Base-by-base conservation (phyloP, 164 flowering plant genomes). In the Saururus chinensis region DNA sequence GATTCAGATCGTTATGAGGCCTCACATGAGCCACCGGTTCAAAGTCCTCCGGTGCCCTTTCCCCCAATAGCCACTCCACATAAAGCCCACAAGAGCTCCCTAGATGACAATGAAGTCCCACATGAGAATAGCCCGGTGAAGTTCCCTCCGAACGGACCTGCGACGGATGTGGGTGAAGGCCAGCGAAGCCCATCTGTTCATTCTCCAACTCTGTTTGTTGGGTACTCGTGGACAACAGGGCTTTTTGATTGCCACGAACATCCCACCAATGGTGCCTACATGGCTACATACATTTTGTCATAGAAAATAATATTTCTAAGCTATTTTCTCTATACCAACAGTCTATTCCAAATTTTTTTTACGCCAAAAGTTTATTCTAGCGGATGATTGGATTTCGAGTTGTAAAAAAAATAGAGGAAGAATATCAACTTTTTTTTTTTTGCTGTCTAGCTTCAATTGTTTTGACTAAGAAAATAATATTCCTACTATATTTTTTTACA, bases 241-340 rank as follows among this genome's bases (percentile, higher is more conserved):
- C 64, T 81, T 22, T 76, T 78, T 58, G 79, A 77, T 51, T 81
- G 84, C 57, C 70, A 67, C 30, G 63, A 69, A 52, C 40, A 81
- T 66, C 76, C 55, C 16, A 68, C 66, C 19, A 78, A 73, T 64
- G 82, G 84, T 79, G 67, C 58, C 16, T n/a, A 23, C 12, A 4
- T 42, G 1, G 0, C n/a, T 41, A 41, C 45, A 41, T 41, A 41
- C 45, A 41, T 41, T 41, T 9, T 41, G 8, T 13, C 8, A 8
- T 41, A 9, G 12, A 0, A 41, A 9, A 26, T 23, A n/a, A n/a
- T n/a, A n/a, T n/a, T n/a, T n/a, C n/a, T n/a, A n/a, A n/a, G n/a
- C n/a, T n/a, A n/a, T n/a, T n/a, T n/a, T n/a, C n/a, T n/a, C n/a
- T n/a, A n/a, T n/a, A n/a, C n/a, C n/a, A n/a, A n/a, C n/a, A n/a